phyloP scores from a whole-genome alignment of 257 asterid species.

The Plantago elongata region DNA sequence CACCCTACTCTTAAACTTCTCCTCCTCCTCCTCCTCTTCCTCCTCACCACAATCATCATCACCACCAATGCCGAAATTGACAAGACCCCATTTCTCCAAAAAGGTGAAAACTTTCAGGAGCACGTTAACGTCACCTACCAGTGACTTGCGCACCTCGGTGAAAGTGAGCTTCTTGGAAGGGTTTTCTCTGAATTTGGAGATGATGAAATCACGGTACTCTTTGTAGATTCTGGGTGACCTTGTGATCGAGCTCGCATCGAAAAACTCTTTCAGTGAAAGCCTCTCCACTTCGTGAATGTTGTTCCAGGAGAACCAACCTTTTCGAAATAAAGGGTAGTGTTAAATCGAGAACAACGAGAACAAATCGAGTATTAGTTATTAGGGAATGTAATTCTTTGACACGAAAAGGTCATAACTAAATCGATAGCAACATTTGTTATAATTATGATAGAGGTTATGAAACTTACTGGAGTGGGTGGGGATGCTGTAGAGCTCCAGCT shows the following conservation, averaged over 20 bases:
- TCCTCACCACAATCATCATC: constrained; percentile 34
- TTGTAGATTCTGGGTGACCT: constrained; percentile 77
- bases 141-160: constrained; percentile 76
- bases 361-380: too few relatives aligned
- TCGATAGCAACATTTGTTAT: too few relatives aligned
- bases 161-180: constrained; percentile 58
- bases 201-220: constrained; percentile 82
- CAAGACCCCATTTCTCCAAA: constrained; percentile 84
- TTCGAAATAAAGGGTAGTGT: background rate
- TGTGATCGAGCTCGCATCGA: constrained; percentile 69
- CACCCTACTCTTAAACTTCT: constrained; percentile 53
- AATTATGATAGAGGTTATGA: background rate
- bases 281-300: constrained; percentile 84
- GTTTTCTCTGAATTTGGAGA: constrained; percentile 68
- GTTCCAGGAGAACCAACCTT: constrained; percentile 90
- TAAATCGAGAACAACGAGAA: too few relatives aligned
- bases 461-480: constrained; percentile 89
- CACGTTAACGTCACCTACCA: constrained; percentile 72
- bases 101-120: constrained; percentile 81
- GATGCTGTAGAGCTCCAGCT: constrained; percentile 77
- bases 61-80: constrained; percentile 51
- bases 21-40: constrained; percentile 55
- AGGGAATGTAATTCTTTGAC: too few relatives aligned
- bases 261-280: constrained; percentile 63
- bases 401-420: too few relatives aligned